Percentiles rank a stretch among this genome's conserved stretches.
Evolutionary conservation across 352 stramenopile genomes (phyloP).

Genomic region (Globisporangium parvum): DNA sequence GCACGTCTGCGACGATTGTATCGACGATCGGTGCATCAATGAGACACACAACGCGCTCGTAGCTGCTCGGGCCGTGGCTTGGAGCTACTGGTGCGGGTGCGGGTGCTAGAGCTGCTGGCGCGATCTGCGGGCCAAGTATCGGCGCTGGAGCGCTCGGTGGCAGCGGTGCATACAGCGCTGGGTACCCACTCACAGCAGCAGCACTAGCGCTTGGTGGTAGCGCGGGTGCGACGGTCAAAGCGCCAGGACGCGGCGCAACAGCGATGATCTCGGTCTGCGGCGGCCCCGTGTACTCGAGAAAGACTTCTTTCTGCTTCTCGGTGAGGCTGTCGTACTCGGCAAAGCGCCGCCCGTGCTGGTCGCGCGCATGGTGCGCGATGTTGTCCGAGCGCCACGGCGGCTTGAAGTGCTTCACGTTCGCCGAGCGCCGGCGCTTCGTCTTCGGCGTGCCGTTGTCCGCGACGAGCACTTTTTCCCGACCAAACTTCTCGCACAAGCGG

Average conservation of each 20-base stretch:
- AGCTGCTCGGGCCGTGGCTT: neutral
- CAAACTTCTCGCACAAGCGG: conserved; percentile 14
- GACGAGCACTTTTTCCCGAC: conserved; percentile 11
- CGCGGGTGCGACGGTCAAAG: too few relatives aligned
- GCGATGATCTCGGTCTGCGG: neutral
- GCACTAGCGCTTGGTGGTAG: neutral
- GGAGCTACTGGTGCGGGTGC: neutral
- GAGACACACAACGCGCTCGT: conserved; percentile 7
- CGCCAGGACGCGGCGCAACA: neutral
- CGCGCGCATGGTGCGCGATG: conserved; percentile 12
- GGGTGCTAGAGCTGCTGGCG: too few relatives aligned
- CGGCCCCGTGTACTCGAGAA: conserved; percentile 7
- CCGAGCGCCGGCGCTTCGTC: conserved; percentile 10
- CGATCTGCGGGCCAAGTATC: too few relatives aligned
- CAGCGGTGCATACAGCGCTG: neutral
- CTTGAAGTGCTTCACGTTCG: conserved; percentile 17
- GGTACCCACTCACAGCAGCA: neutral
- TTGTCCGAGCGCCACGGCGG: conserved; percentile 16
- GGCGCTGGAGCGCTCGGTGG: too few relatives aligned
- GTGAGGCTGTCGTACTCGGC: conserved; percentile 12
- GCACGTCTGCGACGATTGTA: conserved; percentile 9
- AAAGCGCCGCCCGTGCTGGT: conserved; percentile 12
- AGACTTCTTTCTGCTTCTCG: conserved; percentile 15
- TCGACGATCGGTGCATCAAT: conserved; percentile 14
- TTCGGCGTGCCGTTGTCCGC: conserved; percentile 1